These are phyloP conservation scores for Trametes gibbosa DNA, from an alignment of 768 basidiomycete genomes.

Conservation along the genomic window DNA sequence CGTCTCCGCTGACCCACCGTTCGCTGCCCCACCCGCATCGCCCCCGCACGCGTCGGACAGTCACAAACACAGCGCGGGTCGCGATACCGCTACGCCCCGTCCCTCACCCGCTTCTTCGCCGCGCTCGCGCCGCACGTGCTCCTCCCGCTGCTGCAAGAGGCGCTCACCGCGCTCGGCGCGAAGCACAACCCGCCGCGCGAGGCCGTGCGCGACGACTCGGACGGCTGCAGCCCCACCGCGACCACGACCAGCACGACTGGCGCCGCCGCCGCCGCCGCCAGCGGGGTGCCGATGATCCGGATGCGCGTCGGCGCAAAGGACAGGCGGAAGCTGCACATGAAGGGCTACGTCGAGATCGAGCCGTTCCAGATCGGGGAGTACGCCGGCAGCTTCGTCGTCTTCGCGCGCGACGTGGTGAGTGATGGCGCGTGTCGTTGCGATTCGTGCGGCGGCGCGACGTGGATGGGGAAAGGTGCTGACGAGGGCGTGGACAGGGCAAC, in stretches of 20 bases:
- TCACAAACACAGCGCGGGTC: constrained; percentile 78
- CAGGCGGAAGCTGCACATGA: constrained; percentile 57
- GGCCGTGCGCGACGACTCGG: neutral
- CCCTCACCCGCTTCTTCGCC: constrained; percentile 81
- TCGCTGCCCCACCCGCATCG: neutral
- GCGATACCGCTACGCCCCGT: constrained; percentile 59
- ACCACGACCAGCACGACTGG: too few species aligned
- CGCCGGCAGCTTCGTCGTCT: constrained; percentile 63
- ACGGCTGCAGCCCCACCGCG: too few species aligned
- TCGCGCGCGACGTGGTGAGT: constrained; percentile 67
- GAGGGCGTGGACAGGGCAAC: constrained; percentile 50
- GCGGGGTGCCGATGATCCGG: constrained; percentile 8
- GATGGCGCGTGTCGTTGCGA: neutral
- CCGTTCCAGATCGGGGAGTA: constrained; percentile 46
- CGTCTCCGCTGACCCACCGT: too few species aligned
- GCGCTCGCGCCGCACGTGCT: constrained; percentile 52
- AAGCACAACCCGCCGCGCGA: constrained; percentile 45
- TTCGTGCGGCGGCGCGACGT: neutral
- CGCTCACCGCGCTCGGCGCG: constrained; percentile 46
- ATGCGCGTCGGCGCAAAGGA: constrained; percentile 72
- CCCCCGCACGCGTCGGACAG: constrained; percentile 35
- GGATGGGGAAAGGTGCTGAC: too few species aligned
- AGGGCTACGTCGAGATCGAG: constrained; percentile 76
- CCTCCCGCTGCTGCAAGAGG: constrained; percentile 51
- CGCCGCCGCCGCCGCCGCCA: too few species aligned